Conservation (phyloP, 75 land plant genomes). For the Ceratopteris richardii region DNA sequence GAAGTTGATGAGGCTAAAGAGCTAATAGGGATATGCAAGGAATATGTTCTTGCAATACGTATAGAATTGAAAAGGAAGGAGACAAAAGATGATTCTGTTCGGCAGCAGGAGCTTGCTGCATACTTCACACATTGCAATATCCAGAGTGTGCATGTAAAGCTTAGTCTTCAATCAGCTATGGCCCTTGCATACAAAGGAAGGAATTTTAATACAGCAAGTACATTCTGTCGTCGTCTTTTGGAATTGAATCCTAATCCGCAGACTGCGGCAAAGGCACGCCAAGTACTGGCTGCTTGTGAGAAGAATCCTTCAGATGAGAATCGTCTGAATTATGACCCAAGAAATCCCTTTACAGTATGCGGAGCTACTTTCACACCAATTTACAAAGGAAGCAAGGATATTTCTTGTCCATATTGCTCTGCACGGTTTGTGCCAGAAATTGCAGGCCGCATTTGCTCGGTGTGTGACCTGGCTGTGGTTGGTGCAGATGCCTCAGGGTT, state of each 20-base stretch:
- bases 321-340: conserved; percentile 51
- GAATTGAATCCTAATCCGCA: conserved; percentile 35
- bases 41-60: conserved; percentile 50
- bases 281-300: conserved; percentile 54
- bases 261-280: conserved; percentile 39
- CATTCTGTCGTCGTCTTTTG: conserved; percentile 34
- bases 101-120: conserved; percentile 62
- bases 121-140: conserved; percentile 64
- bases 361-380: conserved; percentile 53
- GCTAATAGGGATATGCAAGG: conserved; percentile 47
- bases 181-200: conserved; percentile 31
- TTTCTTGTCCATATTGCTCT: conserved; percentile 46
- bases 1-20: conserved; percentile 65
- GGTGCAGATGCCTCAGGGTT: conserved; percentile 59
- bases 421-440: conserved; percentile 37
- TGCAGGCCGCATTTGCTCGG: conserved; percentile 31
- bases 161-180: conserved; percentile 59
- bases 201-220: conserved; percentile 46
- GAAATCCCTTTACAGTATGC: conserved; percentile 62
- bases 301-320: conserved; percentile 38
- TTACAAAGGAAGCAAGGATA: conserved; percentile 47
- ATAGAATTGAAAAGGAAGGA: conserved; percentile 63
- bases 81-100: conserved; percentile 38
- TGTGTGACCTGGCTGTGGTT: conserved; percentile 49
- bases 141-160: conserved; percentile 40